Conservation (phyloP, 768 basidiomycete species). For the Tylopilus rubrobrunneus region DNA sequence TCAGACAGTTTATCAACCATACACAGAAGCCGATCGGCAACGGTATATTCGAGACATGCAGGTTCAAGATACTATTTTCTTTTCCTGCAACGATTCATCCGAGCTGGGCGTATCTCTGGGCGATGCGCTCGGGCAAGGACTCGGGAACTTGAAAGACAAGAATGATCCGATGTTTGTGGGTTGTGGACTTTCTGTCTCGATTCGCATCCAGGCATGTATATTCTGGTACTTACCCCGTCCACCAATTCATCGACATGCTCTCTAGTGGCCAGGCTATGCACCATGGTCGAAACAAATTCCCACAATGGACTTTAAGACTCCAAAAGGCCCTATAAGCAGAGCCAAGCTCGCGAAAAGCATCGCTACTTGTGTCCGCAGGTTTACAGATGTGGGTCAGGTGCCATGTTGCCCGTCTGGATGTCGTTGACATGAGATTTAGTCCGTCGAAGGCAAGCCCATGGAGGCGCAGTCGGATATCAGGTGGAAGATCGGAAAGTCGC, state of each 20-base stretch:
- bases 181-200: conserved; percentile 76
- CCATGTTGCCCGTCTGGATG: neutral
- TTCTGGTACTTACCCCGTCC: neutral
- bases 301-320: conserved; percentile 75
- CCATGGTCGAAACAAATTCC: conserved; percentile 81
- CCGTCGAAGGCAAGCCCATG: conserved; percentile 43
- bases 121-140: conserved; percentile 61
- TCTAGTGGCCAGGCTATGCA: conserved; percentile 78
- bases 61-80: conserved; percentile 62
- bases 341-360: conserved; percentile 80
- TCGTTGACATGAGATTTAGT: conserved; percentile 34
- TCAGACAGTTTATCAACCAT: conserved; percentile 69
- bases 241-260: neutral
- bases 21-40: conserved; percentile 70
- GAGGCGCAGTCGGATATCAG: conserved; percentile 59
- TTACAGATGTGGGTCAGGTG: conserved; percentile 47
- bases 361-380: conserved; percentile 69
- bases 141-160: conserved; percentile 50
- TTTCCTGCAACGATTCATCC: conserved; percentile 47
- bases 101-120: conserved; percentile 60
- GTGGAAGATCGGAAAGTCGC: conserved; percentile 58
- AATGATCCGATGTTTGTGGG: conserved; percentile 67
- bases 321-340: conserved; percentile 72
- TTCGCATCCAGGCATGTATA: conserved; percentile 61
- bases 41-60: conserved; percentile 71